A percentile compares a stretch with the other conserved stretches of the same genome.
These are phyloP conservation scores for Globisporangium cederbergense DNA, from an alignment of 352 stramenopile genomes.

Conservation along the genomic window DNA sequence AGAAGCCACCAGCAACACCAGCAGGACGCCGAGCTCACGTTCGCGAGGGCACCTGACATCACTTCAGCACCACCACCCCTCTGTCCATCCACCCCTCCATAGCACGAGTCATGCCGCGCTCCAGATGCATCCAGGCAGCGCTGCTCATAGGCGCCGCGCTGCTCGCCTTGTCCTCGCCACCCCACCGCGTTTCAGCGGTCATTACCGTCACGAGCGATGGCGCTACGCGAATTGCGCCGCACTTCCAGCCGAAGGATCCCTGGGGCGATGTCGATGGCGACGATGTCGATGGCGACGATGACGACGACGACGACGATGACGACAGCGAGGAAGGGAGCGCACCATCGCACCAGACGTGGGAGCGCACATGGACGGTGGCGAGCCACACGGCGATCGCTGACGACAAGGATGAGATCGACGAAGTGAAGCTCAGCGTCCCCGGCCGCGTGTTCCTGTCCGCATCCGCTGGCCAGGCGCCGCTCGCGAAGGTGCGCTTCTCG, in stretches of 20 bases:
- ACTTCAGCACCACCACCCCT: too few relatives aligned
- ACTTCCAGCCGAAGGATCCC: background rate
- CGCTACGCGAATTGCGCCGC: background rate
- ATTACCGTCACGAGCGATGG: background rate
- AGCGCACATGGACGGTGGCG: conserved; percentile 39
- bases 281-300: background rate
- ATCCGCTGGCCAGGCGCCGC: conserved; percentile 16
- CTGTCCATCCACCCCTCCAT: too few relatives aligned
- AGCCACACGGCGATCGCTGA: conserved; percentile 15
- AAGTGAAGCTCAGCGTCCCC: conserved; percentile 49
- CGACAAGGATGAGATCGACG: conserved; percentile 27
- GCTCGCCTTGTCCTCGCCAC: background rate
- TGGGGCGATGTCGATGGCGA: too few relatives aligned
- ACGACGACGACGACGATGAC: too few relatives aligned
- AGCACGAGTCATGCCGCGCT: conserved; percentile 1
- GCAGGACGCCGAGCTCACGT: too few relatives aligned
- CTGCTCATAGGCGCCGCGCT: background rate
- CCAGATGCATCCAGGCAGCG: background rate
- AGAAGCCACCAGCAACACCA: too few relatives aligned
- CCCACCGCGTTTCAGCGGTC: background rate
- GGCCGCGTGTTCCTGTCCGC: conserved; percentile 51
- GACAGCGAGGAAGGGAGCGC: background rate
- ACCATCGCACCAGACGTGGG: conserved; percentile 32
- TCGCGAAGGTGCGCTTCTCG: conserved; percentile 12
- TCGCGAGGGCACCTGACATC: too few relatives aligned